A percentile compares a stretch with the other conserved stretches of the same genome.
These are phyloP conservation scores for Talaromyces funiculosus DNA, from an alignment of 2,329 filamentous ascomycete species.

Conservation along the genomic window DNA sequence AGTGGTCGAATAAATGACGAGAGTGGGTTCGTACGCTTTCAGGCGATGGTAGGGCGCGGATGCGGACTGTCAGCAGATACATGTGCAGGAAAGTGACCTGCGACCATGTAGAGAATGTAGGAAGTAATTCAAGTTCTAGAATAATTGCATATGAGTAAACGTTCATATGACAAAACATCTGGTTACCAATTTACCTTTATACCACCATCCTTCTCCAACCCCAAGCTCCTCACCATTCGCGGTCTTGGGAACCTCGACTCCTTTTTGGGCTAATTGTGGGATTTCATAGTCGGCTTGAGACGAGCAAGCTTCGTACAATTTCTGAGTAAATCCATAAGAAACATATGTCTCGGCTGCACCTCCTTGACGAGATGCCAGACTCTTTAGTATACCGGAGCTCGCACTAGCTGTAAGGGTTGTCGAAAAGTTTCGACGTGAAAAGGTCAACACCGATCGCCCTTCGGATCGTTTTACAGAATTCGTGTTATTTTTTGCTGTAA, in stretches of 20 bases:
- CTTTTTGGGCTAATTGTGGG: constrained; percentile 59
- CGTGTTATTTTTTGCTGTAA: not conserved
- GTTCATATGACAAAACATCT: not conserved
- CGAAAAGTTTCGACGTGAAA: constrained; percentile 3
- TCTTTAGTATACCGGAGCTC: constrained; percentile 24
- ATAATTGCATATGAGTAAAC: not conserved
- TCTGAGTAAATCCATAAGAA: constrained; percentile 72
- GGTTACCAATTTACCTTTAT: constrained; percentile 57
- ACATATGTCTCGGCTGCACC: constrained; percentile 62
- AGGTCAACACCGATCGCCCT: not conserved
- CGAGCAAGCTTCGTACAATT: constrained; percentile 70
- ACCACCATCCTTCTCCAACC: constrained; percentile 70
- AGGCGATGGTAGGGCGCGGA: constrained; percentile 66
- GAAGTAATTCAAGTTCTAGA: constrained; percentile 67
- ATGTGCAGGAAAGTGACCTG: constrained; percentile 96
- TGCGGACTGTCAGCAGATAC: constrained; percentile 78
- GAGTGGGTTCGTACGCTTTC: constrained; percentile 71
- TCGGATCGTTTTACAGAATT: not conserved
- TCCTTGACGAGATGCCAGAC: constrained; percentile 30
- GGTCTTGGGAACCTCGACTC: constrained; percentile 62
- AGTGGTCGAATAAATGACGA: constrained; percentile 88
- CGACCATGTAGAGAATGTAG: constrained; percentile 93
- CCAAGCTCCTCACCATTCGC: constrained; percentile 79
- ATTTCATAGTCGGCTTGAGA: constrained; percentile 71
- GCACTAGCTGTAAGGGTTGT: not conserved